Base-by-base conservation (phyloP, 306 rosid genomes). In the Elaeagnus macrophylla region DNA sequence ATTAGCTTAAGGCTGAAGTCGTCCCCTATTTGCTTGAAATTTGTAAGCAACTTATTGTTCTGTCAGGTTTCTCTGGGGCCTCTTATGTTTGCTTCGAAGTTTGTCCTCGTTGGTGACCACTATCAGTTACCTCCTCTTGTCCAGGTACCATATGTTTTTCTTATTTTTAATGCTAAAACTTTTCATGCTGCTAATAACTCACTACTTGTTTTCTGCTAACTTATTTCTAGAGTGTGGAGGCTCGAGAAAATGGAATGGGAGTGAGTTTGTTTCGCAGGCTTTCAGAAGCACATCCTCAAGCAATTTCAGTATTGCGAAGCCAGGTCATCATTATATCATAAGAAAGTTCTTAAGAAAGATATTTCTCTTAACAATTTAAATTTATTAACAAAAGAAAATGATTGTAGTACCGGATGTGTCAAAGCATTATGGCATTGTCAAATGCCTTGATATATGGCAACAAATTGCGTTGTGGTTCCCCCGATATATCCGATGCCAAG, bases 111-210 rank as follows among this genome's bases (percentile, higher is more conserved):
- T 58, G 97, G 97, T 44, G 94, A 90, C 73, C 95, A 90, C 76
- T 90, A 90, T 78, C 97, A 90, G 59, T 75, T 90, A 41, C 95
- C 97, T 57, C 94, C 95, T 68, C 91, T 91, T 63, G 94, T 91
- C 58, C 82, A 86, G 77, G 97, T 83, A 51, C 48, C 41, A n/a
- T 50, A 70, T 60, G 46, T 13, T 11, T 12, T 56, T 48, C 57
- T 14, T 48, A n/a, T 58, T 67, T 11, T 36, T 14, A n/a, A 48
- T 55, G 60, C 39, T 68, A 10, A 7, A 46, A 50, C 35, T 48
- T 39, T 43, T 39, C 3, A 8, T 8, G 44, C 20, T 53, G 7
- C 51, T 52, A 57, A 12, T 10, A 25, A 39, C 64, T 51, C 12
- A 52, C 39, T 37, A 39, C 62, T 38, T 41, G 11, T 17, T 25